Conservation (phyloP, 495 filamentous ascomycete species). For the Talaromyces nanjingensis region DNA sequence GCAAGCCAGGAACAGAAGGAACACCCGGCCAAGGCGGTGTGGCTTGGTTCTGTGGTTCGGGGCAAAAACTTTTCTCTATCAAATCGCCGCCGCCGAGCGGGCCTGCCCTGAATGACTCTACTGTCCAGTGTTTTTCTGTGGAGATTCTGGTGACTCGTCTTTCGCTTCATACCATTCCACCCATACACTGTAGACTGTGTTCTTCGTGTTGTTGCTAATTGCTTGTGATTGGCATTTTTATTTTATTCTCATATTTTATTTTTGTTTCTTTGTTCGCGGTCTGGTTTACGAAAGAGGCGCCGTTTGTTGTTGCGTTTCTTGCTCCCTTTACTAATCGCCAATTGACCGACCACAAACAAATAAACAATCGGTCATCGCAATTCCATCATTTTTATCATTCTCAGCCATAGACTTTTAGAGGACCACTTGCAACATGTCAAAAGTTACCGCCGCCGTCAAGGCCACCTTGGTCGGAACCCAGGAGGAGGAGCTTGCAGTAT, state of each 20-base stretch:
- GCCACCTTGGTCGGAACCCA: constrained; percentile 65
- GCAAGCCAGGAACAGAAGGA: background rate
- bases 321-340: background rate
- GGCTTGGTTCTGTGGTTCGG: background rate
- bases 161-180: background rate
- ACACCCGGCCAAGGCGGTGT: background rate
- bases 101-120: background rate
- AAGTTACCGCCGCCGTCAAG: constrained; percentile 67
- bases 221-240: background rate
- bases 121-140: background rate
- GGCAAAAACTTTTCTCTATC: constrained; percentile 1
- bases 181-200: background rate
- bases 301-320: background rate
- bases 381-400: background rate
- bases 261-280: background rate
- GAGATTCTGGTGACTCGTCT: background rate
- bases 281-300: background rate
- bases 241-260: background rate
- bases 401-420: constrained; percentile 6
- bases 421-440: constrained; percentile 28
- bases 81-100: constrained; percentile 5
- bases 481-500: constrained; percentile 55
- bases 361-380: background rate
- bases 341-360: background rate
- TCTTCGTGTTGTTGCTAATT: background rate